These are phyloP conservation scores for Coemansia pectinata DNA, from an alignment of 192 early-diverging fungal genomes.

Conservation along the genomic window DNA sequence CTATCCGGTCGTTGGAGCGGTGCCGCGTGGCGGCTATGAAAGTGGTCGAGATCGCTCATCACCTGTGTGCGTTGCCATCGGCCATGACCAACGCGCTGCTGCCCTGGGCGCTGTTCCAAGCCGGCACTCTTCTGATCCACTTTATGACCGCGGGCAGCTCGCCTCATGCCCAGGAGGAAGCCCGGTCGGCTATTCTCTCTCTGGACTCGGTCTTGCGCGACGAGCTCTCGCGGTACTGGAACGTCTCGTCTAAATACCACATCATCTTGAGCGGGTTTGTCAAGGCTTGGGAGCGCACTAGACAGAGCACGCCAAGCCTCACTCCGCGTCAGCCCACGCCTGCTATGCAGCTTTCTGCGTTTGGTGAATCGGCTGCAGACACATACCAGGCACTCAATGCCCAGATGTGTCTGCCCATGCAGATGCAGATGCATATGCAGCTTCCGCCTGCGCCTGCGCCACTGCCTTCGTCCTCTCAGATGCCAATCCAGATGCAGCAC, in stretches of 20 bases:
- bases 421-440: constrained; percentile 54
- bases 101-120: constrained; percentile 56
- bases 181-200: constrained; percentile 47
- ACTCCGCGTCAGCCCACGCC: constrained; percentile 23
- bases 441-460: constrained; percentile 13
- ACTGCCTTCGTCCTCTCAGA: neutral
- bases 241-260: constrained; percentile 54
- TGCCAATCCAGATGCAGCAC: constrained; percentile 7
- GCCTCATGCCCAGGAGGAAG: constrained; percentile 52
- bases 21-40: constrained; percentile 54
- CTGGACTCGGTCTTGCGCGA: constrained; percentile 45
- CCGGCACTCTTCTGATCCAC: constrained; percentile 55
- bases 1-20: constrained; percentile 50
- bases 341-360: constrained; percentile 1
- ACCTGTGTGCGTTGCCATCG: constrained; percentile 45
- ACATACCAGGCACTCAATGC: constrained; percentile 22
- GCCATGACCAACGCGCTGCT: constrained; percentile 51
- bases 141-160: constrained; percentile 56
- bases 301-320: constrained; percentile 41
- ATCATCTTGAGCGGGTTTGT: constrained; percentile 51
- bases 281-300: constrained; percentile 55
- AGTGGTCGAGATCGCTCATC: constrained; percentile 48
- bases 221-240: constrained; percentile 54
- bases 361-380: constrained; percentile 23
- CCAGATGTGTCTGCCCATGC: constrained; percentile 30